These are phyloP conservation scores for Fusarium sp. DNA, from an alignment of 2,329 filamentous ascomycete genomes.

Conservation along the genomic window DNA sequence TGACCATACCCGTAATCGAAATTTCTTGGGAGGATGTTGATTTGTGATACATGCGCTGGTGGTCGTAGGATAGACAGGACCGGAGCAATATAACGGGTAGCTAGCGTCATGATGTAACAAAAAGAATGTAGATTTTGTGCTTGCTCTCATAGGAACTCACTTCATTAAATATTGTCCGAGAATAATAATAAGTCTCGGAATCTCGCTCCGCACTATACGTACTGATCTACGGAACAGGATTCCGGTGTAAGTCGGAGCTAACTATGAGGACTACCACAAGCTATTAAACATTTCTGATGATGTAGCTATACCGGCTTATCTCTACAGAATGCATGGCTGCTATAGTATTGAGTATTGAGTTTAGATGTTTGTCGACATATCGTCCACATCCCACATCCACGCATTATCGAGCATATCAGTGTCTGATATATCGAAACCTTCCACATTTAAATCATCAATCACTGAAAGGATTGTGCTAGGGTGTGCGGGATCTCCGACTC, in stretches of 20 bases:
- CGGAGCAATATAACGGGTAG: neutral
- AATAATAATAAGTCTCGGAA: neutral
- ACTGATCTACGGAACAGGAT: neutral
- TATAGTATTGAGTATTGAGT: neutral
- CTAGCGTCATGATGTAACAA: neutral
- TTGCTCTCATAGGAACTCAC: neutral
- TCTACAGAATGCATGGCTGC: neutral
- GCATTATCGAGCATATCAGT: constrained; percentile 16
- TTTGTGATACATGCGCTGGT: neutral
- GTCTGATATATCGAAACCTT: constrained; percentile 1
- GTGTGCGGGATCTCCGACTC: neutral
- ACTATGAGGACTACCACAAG: neutral
- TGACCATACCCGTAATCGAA: neutral
- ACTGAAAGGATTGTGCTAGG: constrained; percentile 26
- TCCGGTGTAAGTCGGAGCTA: neutral
- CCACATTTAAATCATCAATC: constrained; percentile 28
- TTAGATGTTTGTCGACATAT: neutral
- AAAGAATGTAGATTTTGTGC: neutral
- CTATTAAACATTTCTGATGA: neutral
- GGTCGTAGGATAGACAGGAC: neutral
- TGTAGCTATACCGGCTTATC: neutral
- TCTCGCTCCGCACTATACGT: neutral
- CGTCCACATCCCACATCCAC: constrained; percentile 30
- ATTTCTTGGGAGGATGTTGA: neutral
- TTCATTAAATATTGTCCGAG: neutral